Conservation (phyloP, 1,284 basidiomycete genomes). For the Ganoderma leucocontextum region DNA sequence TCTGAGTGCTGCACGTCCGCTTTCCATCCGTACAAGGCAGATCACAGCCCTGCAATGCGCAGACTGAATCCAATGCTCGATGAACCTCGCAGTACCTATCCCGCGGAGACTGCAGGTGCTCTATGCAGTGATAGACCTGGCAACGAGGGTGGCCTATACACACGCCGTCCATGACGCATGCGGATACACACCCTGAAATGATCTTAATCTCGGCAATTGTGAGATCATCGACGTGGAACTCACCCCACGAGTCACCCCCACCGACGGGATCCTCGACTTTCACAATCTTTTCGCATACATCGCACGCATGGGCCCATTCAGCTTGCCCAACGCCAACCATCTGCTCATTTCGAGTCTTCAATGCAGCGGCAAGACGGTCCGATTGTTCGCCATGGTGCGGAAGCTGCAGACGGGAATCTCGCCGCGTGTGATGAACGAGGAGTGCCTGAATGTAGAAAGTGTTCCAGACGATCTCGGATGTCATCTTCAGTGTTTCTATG, state of each 20-base stretch:
- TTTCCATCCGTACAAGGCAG: background rate
- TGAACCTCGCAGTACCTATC: constrained; percentile 24
- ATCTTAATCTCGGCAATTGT: background rate
- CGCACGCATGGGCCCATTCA: constrained; percentile 35
- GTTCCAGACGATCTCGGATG: constrained; percentile 3
- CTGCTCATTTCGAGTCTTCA: background rate
- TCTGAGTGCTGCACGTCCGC: background rate
- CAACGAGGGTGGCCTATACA: constrained; percentile 45
- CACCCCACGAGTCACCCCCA: background rate
- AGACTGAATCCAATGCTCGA: background rate
- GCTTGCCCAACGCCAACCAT: constrained; percentile 8
- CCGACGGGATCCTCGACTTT: background rate
- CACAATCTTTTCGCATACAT: constrained; percentile 21
- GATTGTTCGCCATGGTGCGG: background rate
- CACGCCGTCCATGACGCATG: constrained; percentile 43
- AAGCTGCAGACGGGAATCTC: background rate
- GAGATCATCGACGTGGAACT: too few relatives aligned
- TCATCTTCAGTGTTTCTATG: background rate
- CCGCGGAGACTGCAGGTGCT: constrained; percentile 26
- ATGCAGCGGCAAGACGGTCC: background rate
- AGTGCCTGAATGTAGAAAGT: constrained; percentile 9
- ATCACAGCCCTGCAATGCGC: background rate
- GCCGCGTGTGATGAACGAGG: background rate
- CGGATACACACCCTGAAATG: constrained; percentile 14
- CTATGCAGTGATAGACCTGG: constrained; percentile 33